phyloP scores from a whole-genome alignment of 352 stramenopile species.

The Phytophthora citrophthora region DNA sequence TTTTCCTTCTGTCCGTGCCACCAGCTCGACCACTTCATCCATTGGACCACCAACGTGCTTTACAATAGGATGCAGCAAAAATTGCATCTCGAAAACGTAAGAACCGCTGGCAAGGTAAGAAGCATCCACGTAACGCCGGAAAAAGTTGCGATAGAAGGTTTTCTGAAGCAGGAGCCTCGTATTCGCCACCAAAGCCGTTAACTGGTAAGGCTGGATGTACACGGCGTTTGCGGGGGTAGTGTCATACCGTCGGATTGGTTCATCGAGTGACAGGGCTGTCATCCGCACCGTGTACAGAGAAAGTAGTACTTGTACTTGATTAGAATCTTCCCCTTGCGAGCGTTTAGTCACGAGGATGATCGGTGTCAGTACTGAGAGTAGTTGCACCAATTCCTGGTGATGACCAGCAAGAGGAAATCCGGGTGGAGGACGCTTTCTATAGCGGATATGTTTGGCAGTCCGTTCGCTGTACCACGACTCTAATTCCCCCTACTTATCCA shows the following conservation, averaged over 20 bases:
- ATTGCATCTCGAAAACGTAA: slow-evolving; percentile 6
- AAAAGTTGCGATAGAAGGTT: slow-evolving; percentile 3
- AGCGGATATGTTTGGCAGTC: not conserved
- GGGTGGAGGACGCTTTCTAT: not conserved
- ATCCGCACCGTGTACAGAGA: slow-evolving; percentile 1
- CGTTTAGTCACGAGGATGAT: slow-evolving; percentile 1
- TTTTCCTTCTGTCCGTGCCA: slow-evolving; percentile 4
- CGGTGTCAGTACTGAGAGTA: not conserved
- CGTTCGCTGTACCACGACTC: not conserved
- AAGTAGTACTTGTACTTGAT: not conserved
- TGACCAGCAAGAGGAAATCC: not conserved
- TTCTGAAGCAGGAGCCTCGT: not conserved
- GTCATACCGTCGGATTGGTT: not conserved
- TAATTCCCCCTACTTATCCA: not conserved
- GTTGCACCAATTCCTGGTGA: not conserved
- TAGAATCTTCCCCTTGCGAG: not conserved
- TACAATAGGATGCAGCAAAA: not conserved
- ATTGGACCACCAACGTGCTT: slow-evolving; percentile 2
- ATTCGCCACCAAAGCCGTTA: not conserved
- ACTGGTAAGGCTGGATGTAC: not conserved
- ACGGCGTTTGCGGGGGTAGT: not conserved
- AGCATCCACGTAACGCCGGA: not conserved
- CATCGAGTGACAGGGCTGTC: not conserved
- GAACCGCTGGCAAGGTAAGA: not conserved
- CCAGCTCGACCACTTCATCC: not conserved